Evolutionary conservation across 1,139 yeast genomes (phyloP), one percentile per base, ranked within the genome.

Genomic region (Pichia sp.): DNA sequence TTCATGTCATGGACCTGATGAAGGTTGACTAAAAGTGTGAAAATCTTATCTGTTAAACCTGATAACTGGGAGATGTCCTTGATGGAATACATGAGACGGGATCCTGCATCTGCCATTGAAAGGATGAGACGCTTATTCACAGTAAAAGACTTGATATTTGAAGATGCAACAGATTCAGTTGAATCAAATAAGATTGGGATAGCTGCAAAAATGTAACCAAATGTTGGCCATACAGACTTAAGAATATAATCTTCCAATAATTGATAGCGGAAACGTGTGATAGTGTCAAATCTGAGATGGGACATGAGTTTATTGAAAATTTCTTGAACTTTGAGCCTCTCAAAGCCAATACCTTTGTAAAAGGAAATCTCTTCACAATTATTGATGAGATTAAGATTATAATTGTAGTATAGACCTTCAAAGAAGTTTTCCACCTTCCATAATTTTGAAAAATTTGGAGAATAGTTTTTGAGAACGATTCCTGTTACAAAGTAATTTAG

Each of bases 321-420:
- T 32, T 68, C 70, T 32, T 60, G 62, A 39, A 87, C 72, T 51
- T 84, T 83, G 6, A 64, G 53, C 53, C 82, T 80, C 59, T 88
- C 96, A 44, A 86, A 73, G n/a, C 69, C 65, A 0, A 93, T 80
- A 22, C 97, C 97, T 54, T 87, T 88, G 56, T 87, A 88, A 55
- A 88, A 88, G 0, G 96, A 94, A 52, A 88, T 86, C 57, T 88
- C 96, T 61, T 88, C 96, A 50, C 88, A 81, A 53, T 88, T 88
- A 39, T 84, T 80, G 55, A 86, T 86, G 54, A 88, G 68, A 53
- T 85, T 83, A 49, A 87, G 66, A 53, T 88, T 94, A 46, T 85
- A 84, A 50, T 84, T 87, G 55, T 88, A 83, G 56, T 85, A 88
- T 42, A 82, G 82, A 39, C 96, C 96, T 60, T 88, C 96, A 24